Evolutionary conservation across 345 rosid genomes (phyloP), one percentile per base, ranked within the genome.

Genomic region (Moricandia moricandioides): DNA sequence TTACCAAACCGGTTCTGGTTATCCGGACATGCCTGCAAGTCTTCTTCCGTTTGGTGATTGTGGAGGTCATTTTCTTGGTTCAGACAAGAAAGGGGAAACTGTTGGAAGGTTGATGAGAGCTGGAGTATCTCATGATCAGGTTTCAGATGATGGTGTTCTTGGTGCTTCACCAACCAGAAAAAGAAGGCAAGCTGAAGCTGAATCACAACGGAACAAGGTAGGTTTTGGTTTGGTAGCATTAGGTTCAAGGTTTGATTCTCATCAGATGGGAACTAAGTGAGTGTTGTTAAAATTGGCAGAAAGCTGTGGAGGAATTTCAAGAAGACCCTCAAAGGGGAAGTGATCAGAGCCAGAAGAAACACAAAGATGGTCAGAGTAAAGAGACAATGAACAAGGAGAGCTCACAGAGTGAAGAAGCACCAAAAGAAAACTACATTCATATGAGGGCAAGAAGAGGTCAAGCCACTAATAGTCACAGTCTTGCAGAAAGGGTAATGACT

Each of bases 401-500:
- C 21, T 49, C 55, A 14, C 55, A 82, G 55, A 49, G 55, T 7
- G 55, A 49, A 49, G 55, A 14, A 49, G 21, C 55, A 49, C 55
- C 55, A 1, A 49, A 49, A 49, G 21, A 49, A 3, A 49, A 49
- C 55, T 94, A 91, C 79, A 86, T 91, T 79, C 98, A 91, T 74
- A 84, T 94, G 81, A 88, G 98, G 77, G 98, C 98, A 51, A 83
- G 92, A 82, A 85, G 97, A 80, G 98, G 98, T 77, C 96, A 88
- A 72, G 98, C 98, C 73, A 91, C 98, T 55, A 91, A 91, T 79
- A 91, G 96, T 80, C 98, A 94, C 79, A 94, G 95, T 81, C 94
- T 93, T 61, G 98, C 98, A 34, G 97, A 93, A 80, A 88, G 97
- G 89, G 98, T 93, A 86, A 68, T 5, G 39, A 66, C 24, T 59